Conservation (phyloP, 78 protist species). For the Dictyostelium discoideum region DNA sequence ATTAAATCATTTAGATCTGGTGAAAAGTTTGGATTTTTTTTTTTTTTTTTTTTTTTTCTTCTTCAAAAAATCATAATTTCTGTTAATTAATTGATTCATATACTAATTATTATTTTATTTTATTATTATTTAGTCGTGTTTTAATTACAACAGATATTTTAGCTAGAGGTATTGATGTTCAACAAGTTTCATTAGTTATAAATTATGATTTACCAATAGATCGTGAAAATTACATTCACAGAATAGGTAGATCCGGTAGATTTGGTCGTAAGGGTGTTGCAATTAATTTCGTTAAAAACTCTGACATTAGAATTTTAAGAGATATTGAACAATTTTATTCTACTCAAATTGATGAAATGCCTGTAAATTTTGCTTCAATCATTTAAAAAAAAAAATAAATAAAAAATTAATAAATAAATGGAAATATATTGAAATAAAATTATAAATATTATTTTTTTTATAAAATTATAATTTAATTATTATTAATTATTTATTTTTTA, state of each 20-base stretch:
- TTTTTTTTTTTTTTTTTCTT: neutral
- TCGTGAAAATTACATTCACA: conserved; percentile 84
- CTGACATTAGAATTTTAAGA: conserved; percentile 84
- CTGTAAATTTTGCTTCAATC: conserved; percentile 7
- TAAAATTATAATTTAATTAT: neutral
- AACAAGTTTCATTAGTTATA: conserved; percentile 94
- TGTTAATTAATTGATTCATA: neutral
- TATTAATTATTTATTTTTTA: neutral
- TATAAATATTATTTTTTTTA: too few relatives aligned
- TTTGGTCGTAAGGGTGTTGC: conserved; percentile 97
- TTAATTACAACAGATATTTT: conserved; percentile 97
- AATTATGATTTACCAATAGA: conserved; percentile 94
- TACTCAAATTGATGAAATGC: conserved; percentile 87
- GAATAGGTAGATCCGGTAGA: conserved; percentile 95
- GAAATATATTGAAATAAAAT: neutral
- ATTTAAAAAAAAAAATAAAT: neutral
- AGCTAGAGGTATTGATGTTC: conserved; percentile 97
- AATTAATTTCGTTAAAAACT: conserved; percentile 88
- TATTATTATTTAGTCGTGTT: conserved; percentile 87
- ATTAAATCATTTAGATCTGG: conserved; percentile 93
- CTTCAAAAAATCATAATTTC: too few relatives aligned
- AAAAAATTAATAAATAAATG: neutral
- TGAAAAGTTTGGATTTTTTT: conserved; percentile 56
- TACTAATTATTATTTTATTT: neutral
- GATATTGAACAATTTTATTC: conserved; percentile 91